Conservation (phyloP, 1,284 basidiomycete genomes). For the Puccinia triticina region DNA sequence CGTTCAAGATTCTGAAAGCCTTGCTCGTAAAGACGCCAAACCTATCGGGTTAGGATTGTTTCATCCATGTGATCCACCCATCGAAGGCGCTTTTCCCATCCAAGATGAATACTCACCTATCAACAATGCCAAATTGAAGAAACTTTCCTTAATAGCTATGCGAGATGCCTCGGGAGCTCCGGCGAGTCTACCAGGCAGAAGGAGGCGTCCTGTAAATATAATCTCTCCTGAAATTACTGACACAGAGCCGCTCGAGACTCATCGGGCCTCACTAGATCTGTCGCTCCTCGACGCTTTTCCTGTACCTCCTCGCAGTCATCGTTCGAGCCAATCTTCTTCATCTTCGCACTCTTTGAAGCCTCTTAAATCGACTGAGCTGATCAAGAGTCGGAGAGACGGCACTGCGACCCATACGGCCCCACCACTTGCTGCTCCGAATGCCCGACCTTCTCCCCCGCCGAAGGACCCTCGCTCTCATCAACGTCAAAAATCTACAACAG, state of each 20-base stretch:
- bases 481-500: background rate
- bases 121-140: slow-evolving; percentile 29
- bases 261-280: slow-evolving; percentile 24
- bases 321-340: slow-evolving; percentile 34
- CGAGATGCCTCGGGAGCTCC: background rate
- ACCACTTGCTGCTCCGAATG: background rate
- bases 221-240: background rate
- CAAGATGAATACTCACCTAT: slow-evolving; percentile 36
- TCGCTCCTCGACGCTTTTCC: slow-evolving; percentile 47
- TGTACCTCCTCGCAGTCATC: slow-evolving; percentile 39
- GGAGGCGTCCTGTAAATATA: background rate
- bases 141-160: slow-evolving; percentile 21
- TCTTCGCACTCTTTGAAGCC: slow-evolving; percentile 32
- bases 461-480: background rate
- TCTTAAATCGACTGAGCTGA: slow-evolving; percentile 1
- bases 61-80: slow-evolving; percentile 4
- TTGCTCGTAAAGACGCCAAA: background rate
- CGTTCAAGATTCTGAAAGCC: background rate
- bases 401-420: background rate
- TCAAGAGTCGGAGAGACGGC: background rate
- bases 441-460: background rate
- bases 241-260: background rate
- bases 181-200: background rate
- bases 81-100: background rate
- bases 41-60: slow-evolving; percentile 26